phyloP scores from a whole-genome alignment of 306 rosid species.

The Acacia melanoxylon region DNA sequence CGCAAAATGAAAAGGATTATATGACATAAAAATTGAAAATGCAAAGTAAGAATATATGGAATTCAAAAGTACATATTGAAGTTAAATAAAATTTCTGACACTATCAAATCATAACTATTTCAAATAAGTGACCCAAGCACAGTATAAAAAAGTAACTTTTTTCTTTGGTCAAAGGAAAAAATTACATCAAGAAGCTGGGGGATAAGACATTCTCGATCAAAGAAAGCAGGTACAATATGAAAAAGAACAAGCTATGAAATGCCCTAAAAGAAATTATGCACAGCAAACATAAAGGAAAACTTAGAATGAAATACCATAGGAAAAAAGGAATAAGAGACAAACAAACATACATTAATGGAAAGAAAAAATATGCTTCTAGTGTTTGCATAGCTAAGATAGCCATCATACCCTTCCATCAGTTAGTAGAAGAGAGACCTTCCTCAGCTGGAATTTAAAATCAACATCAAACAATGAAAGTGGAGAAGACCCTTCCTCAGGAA shows the following conservation, averaged over 20 bases:
- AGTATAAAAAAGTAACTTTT: not conserved
- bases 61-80: not conserved
- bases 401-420: slow-evolving; percentile 87
- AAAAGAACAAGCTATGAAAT: not conserved
- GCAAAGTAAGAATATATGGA: not conserved
- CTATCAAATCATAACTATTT: not conserved
- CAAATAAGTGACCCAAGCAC: not conserved
- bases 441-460: slow-evolving; percentile 48
- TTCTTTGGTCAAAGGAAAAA: not conserved
- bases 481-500: slow-evolving; percentile 54
- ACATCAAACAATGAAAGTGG: slow-evolving; percentile 41
- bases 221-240: not conserved
- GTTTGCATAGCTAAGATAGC: slow-evolving; percentile 15
- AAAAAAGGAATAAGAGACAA: not conserved
- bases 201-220: not conserved
- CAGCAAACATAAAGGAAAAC: not conserved
- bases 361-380: slow-evolving; percentile 3
- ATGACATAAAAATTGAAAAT: not conserved
- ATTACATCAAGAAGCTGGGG: not conserved
- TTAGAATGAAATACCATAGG: not conserved
- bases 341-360: not conserved
- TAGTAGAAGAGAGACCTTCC: slow-evolving; percentile 76
- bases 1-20: slow-evolving; percentile 24
- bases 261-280: not conserved
- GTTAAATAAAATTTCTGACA: not conserved